Conservation (phyloP, 441 rosid genomes). For the Brassica hybrid region DNA sequence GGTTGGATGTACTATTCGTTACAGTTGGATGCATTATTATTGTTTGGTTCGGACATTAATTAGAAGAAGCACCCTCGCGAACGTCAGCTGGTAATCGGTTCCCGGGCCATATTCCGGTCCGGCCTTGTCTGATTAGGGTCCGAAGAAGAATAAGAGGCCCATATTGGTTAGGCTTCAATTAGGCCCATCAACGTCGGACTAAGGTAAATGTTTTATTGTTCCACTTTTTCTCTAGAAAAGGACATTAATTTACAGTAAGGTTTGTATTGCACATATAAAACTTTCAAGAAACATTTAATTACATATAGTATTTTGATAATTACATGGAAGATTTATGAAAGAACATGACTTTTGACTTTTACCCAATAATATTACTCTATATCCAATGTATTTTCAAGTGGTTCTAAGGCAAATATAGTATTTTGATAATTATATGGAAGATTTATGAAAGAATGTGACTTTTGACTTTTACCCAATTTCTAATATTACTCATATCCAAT, state of each 20-base stretch:
- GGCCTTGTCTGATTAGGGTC: background rate
- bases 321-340: too few relatives aligned
- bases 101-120: slow-evolving; percentile 1
- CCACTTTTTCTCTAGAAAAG: background rate
- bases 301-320: too few relatives aligned
- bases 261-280: background rate
- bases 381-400: too few relatives aligned
- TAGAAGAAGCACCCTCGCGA: slow-evolving; percentile 17
- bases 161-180: background rate
- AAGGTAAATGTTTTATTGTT: background rate
- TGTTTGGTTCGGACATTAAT: background rate
- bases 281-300: too few relatives aligned
- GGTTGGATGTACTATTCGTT: background rate
- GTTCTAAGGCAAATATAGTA: too few relatives aligned
- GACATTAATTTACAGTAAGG: background rate
- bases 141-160: slow-evolving; percentile 3
- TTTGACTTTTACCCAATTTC: too few relatives aligned
- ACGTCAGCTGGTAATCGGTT: slow-evolving; percentile 5
- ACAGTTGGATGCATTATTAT: slow-evolving; percentile 26
- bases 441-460: too few relatives aligned
- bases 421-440: too few relatives aligned
- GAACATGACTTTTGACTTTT: too few relatives aligned
- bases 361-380: too few relatives aligned
- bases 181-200: slow-evolving; percentile 6
- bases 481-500: too few relatives aligned